phyloP scores from a whole-genome alignment of 1,284 basidiomycete genomes.

The Austroboletus rostrupii region DNA sequence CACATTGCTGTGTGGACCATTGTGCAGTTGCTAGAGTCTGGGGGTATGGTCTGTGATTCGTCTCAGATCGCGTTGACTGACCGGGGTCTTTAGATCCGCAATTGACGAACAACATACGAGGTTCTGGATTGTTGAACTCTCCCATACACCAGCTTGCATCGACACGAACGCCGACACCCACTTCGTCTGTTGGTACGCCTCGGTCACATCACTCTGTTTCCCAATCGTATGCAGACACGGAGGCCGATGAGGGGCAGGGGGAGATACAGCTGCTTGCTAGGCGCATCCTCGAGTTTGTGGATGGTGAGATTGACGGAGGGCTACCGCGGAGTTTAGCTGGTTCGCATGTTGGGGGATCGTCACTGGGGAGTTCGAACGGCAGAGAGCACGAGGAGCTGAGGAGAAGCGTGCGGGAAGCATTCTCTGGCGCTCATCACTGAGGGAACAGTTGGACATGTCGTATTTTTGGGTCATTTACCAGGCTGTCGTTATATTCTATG shows the following conservation, averaged over 20 bases:
- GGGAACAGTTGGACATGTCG: not conserved
- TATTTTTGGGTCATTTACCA: slow-evolving; percentile 4
- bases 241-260: slow-evolving; percentile 76
- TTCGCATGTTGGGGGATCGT: slow-evolving; percentile 64
- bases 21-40: slow-evolving; percentile 93
- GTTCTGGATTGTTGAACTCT: slow-evolving; percentile 74
- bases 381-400: slow-evolving; percentile 74
- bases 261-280: slow-evolving; percentile 85
- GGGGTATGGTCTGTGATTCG: slow-evolving; percentile 48
- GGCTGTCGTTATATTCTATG: slow-evolving; percentile 19
- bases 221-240: slow-evolving; percentile 76
- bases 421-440: slow-evolving; percentile 53
- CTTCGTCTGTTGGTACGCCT: slow-evolving; percentile 71
- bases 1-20: slow-evolving; percentile 99
- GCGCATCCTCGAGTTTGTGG: slow-evolving; percentile 83
- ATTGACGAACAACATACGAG: slow-evolving; percentile 84
- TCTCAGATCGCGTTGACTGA: slow-evolving; percentile 2
- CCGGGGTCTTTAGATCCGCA: slow-evolving; percentile 65
- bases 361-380: slow-evolving; percentile 50
- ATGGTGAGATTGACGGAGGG: slow-evolving; percentile 59
- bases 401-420: slow-evolving; percentile 75
- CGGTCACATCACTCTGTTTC: slow-evolving; percentile 66
- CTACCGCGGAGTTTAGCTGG: slow-evolving; percentile 57
- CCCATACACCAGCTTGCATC: slow-evolving; percentile 80
- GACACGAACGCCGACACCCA: slow-evolving; percentile 68